Conservation (phyloP, 2,329 filamentous ascomycete genomes). For the Trichoderma hamatum region DNA sequence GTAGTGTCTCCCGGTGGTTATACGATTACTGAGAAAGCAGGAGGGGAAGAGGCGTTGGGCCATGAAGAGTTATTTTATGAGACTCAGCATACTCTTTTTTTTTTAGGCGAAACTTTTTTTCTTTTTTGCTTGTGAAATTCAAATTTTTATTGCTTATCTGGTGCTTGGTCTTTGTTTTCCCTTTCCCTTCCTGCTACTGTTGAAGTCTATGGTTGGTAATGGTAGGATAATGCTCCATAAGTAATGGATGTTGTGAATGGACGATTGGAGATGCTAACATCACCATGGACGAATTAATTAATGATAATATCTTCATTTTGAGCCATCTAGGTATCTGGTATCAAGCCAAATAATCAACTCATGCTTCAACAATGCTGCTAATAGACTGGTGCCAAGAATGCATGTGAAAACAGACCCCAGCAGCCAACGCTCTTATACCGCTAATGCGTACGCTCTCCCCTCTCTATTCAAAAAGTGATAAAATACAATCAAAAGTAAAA, state of each 20-base stretch:
- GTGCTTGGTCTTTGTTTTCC: background rate
- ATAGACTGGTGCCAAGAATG: background rate
- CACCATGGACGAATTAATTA: background rate
- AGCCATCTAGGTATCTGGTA: background rate
- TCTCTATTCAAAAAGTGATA: background rate
- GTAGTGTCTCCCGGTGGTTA: conserved; percentile 19
- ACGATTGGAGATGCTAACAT: background rate
- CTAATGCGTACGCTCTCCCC: background rate
- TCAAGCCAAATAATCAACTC: background rate
- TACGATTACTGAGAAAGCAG: conserved; percentile 18
- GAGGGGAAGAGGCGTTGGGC: conserved; percentile 31
- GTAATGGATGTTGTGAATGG: background rate
- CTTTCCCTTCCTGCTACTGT: background rate
- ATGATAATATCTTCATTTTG: background rate
- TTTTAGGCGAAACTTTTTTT: conserved; percentile 38
- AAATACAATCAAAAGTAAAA: background rate
- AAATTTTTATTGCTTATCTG: background rate
- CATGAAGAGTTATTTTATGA: conserved; percentile 37
- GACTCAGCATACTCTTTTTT: conserved; percentile 42
- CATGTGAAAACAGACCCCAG: background rate
- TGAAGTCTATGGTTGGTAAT: background rate
- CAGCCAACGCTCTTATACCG: background rate
- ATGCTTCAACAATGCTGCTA: background rate
- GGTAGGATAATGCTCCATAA: background rate
- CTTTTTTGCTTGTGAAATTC: conserved; percentile 38